A percentile compares a stretch with the other conserved stretches of the same genome.
These are phyloP conservation scores for Teratosphaeriaceae sp. DNA, from an alignment of 2,329 filamentous ascomycete species.

Conservation along the genomic window DNA sequence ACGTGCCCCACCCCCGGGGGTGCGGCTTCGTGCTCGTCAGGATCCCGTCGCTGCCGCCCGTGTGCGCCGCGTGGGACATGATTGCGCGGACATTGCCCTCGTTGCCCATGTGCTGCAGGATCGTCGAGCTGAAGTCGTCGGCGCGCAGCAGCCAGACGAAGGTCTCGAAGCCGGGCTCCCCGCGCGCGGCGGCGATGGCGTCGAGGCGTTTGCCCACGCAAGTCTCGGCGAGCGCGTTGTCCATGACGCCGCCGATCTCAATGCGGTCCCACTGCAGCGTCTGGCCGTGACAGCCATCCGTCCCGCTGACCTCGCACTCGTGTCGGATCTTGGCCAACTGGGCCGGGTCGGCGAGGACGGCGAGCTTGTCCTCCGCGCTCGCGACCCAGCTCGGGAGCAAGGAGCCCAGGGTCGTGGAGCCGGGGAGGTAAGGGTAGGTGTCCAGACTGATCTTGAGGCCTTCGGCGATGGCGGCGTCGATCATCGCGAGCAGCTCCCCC, in stretches of 20 bases:
- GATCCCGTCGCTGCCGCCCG: conserved; percentile 23
- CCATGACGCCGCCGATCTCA: conserved; percentile 23
- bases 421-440: conserved; percentile 25
- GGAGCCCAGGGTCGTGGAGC: conserved; percentile 20
- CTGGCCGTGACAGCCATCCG: conserved; percentile 22
- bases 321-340: conserved; percentile 18
- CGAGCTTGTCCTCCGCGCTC: conserved; percentile 15
- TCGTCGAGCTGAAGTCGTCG: conserved; percentile 23
- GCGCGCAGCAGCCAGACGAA: conserved; percentile 22
- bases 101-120: conserved; percentile 22
- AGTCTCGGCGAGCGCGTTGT: conserved; percentile 10
- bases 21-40: conserved; percentile 24
- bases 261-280: conserved; percentile 23
- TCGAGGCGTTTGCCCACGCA: conserved; percentile 24
- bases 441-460: conserved; percentile 21
- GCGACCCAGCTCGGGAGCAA: conserved; percentile 21
- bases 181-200: conserved; percentile 18
- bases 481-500: conserved; percentile 20
- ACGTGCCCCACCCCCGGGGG: conserved; percentile 25
- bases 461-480: conserved; percentile 19
- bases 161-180: conserved; percentile 19
- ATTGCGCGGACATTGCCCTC: conserved; percentile 23
- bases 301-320: conserved; percentile 17
- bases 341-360: conserved; percentile 15
- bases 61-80: conserved; percentile 22